These are phyloP conservation scores for Aquilaria agallochum DNA, from an alignment of 441 rosid genomes.

Conservation along the genomic window DNA sequence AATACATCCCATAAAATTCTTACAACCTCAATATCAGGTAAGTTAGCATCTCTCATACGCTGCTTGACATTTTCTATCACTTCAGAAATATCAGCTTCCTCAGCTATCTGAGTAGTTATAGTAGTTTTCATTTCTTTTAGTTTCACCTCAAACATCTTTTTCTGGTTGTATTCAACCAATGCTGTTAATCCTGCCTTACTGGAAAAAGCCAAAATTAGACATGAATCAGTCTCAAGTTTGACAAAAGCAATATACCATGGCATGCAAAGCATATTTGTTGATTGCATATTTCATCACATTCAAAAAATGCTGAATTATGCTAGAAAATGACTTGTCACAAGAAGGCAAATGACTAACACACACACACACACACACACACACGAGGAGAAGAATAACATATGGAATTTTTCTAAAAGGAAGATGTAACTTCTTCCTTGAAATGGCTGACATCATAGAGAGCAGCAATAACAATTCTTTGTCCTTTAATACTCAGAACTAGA, in stretches of 20 bases:
- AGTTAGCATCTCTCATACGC: slow-evolving; percentile 74
- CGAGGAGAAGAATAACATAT: too few species aligned
- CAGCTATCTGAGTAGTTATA: slow-evolving; percentile 78
- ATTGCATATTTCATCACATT: too few species aligned
- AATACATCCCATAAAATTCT: slow-evolving; percentile 92
- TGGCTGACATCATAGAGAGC: too few species aligned
- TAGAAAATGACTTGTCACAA: too few species aligned
- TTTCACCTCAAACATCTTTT: slow-evolving; percentile 90
- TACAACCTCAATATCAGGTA: slow-evolving; percentile 79
- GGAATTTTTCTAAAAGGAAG: too few species aligned
- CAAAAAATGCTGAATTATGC: too few species aligned
- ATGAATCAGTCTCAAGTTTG: slow-evolving; percentile 9
- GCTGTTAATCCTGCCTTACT: slow-evolving; percentile 88
- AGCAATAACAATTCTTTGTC: too few species aligned
- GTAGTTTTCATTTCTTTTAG: slow-evolving; percentile 87
- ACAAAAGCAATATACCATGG: neutral
- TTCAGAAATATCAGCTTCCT: slow-evolving; percentile 74
- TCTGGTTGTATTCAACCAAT: slow-evolving; percentile 91
- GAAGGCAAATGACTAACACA: too few species aligned
- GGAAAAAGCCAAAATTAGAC: slow-evolving; percentile 20
- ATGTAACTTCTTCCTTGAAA: too few species aligned
- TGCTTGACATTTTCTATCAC: slow-evolving; percentile 87
- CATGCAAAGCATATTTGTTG: too few species aligned
- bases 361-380: too few species aligned
- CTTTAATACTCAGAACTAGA: too few species aligned